Percentiles rank a stretch among this genome's conserved stretches.
These are phyloP conservation scores for Penicillium olsonii DNA, from an alignment of 2,329 filamentous ascomycete species.

Conservation along the genomic window DNA sequence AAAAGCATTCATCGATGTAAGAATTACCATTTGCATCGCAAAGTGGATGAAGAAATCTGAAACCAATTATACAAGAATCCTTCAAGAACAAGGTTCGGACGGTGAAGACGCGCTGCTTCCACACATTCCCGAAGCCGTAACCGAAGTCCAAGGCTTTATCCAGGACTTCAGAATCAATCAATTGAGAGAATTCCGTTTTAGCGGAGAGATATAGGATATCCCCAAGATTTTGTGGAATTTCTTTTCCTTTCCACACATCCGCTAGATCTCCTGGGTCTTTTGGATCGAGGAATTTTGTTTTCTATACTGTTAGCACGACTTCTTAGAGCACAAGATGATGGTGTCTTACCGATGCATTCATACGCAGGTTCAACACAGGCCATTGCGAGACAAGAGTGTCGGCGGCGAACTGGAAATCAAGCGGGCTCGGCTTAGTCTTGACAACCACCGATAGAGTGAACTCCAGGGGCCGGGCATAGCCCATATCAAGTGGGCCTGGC, in stretches of 20 bases:
- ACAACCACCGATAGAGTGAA: slow-evolving; percentile 7
- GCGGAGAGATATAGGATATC: slow-evolving; percentile 1
- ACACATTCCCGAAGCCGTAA: not conserved
- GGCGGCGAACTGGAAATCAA: slow-evolving; percentile 11
- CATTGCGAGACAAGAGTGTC: slow-evolving; percentile 11
- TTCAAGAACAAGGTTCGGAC: slow-evolving; percentile 7
- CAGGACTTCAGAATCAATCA: slow-evolving; percentile 2
- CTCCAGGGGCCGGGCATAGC: slow-evolving; percentile 7
- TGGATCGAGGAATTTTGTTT: slow-evolving; percentile 9
- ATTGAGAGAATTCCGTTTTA: not conserved
- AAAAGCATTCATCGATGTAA: not conserved
- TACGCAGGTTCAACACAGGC: slow-evolving; percentile 8
- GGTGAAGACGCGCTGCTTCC: slow-evolving; percentile 9
- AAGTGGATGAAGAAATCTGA: slow-evolving; percentile 9
- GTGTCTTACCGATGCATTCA: slow-evolving; percentile 6
- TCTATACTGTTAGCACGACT: not conserved
- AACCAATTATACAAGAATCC: slow-evolving; percentile 10
- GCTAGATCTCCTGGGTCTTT: slow-evolving; percentile 5
- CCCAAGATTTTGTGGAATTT: not conserved
- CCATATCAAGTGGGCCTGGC: slow-evolving; percentile 6
- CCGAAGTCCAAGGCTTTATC: slow-evolving; percentile 3
- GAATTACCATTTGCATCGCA: slow-evolving; percentile 8
- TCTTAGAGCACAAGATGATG: not conserved
- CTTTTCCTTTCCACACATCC: slow-evolving; percentile 7
- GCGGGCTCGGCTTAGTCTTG: slow-evolving; percentile 3